Evolutionary conservation across 768 basidiomycete genomes (phyloP), one percentile per base, ranked within the genome.

Genomic region (Podaxis carcinomalis): DNA sequence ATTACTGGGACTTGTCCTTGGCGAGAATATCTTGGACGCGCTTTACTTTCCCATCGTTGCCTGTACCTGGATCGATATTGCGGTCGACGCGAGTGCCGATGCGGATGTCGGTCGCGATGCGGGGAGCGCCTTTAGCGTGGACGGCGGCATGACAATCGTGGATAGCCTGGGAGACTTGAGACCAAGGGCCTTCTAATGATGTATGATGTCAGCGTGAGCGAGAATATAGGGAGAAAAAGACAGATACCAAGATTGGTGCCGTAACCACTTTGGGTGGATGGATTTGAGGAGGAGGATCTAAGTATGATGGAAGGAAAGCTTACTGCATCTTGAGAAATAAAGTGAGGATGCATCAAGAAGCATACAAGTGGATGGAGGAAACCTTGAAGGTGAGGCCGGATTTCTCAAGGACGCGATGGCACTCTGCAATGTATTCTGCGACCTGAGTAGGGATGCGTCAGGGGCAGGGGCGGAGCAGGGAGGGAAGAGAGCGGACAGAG

Each of bases 141-240:
- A 95, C 89, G 1, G 92, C 93, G 25, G 82, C 81, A 69, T 98
- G 96, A 70, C 94, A 97, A 62, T 90, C 91, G 65, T 93, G 91
- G 63, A 98, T 97, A 1, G 89, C 93, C 66, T 89, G 79, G 61
- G 83, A 87, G 42, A 98, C 96, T 54, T 85, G 77, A 23, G 82
- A 79, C 93, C 93, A 98, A 0, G 92, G 89, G 4, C 95, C 94
- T 73, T 95, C 91, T 82, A 65, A 74, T 55, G 23, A 53, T 51
- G 25, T 51, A 39, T 54, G 9, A 39, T 46, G 58, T 52, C 28
- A 55, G 32, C 21, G 52, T 14, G 3, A 25, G 16, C 35, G 14
- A 44, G 58, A 51, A 51, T 10, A 27, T 40, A 21, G 51, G 21
- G 23, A 40, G 46, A 19, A 14, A 14, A 39, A 42, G 5, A 56